Evolutionary conservation across 1,139 yeast genomes (phyloP), one percentile per base, ranked within the genome.

Genomic region (Blastobotrys ciferrii): DNA sequence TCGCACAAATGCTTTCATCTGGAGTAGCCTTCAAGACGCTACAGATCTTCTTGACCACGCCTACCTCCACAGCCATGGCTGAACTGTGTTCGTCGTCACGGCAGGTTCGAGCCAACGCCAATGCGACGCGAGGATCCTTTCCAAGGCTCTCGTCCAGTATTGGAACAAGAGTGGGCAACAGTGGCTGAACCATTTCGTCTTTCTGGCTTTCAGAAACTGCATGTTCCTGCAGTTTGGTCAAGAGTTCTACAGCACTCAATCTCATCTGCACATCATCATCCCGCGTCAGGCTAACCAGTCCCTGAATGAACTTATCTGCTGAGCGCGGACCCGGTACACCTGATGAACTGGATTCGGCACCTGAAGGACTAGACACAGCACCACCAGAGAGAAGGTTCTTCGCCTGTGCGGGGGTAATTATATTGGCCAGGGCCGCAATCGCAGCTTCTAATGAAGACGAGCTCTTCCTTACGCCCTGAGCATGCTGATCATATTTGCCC

Each of bases 131-230:
- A 7, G 66, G 62, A 43, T 65, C 64, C 1, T 56, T 46, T 3
- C 53, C 53, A 5, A 56, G 52, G 12, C 38, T 13, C 32, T 56
- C 41, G 25, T 57, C 61, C 23, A 66, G 52, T 14, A 66, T 50
- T 3, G 69, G 67, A 13, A 68, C 61, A n/a, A 69, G 53, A 4
- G 68, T 60, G 1, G 73, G 72, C 11, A 69, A 51, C 12, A 69
- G 51, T 9, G 62, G 58, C 30, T 55, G 54, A 3, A 62, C 54
- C 18, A 69, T 53, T n/a, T 37, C 38, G 7, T 54, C 54, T 18
- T 58, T 53, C 46, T 58, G 61, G 12, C 51, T 50, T 2, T 57
- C 53, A 13, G 56, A 52, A 4, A 51, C 48, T 4, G 63, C 55
- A 36, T 53, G 50, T 32, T 50, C 50, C 45, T 60, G 64, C 11